A percentile compares a stretch with the other conserved stretches of the same genome.
These are phyloP conservation scores for Colletotrichum camelliae DNA, from an alignment of 2,329 filamentous ascomycete species.

Conservation along the genomic window DNA sequence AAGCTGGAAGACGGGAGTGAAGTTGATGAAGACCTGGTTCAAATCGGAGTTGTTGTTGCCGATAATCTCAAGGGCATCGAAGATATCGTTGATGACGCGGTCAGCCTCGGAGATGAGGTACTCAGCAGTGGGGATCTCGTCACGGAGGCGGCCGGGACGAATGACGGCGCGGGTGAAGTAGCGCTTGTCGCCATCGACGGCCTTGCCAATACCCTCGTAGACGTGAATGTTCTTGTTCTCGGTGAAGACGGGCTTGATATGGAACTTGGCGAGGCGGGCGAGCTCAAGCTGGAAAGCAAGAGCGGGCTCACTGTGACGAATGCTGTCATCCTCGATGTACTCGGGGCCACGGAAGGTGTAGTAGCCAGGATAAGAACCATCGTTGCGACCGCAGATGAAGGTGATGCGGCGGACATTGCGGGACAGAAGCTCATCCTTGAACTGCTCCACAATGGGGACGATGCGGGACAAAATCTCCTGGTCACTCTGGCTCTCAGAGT, in stretches of 20 bases:
- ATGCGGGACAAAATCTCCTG: slow-evolving; percentile 81
- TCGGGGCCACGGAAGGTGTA: slow-evolving; percentile 95
- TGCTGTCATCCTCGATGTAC: slow-evolving; percentile 91
- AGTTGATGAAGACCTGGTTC: slow-evolving; percentile 99
- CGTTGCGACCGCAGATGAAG: slow-evolving; percentile 94
- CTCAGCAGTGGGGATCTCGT: slow-evolving; percentile 98
- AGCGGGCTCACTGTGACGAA: slow-evolving; percentile 95
- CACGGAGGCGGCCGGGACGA: slow-evolving; percentile 88
- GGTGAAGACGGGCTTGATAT: slow-evolving; percentile 97
- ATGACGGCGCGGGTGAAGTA: slow-evolving; percentile 98
- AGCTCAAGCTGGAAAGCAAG: slow-evolving; percentile 99
- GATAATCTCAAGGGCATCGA: slow-evolving; percentile 97
- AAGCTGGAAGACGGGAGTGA: slow-evolving; percentile 94
- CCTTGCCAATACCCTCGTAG: slow-evolving; percentile 95
- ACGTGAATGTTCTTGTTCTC: slow-evolving; percentile 99
- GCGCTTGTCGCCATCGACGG: slow-evolving; percentile 93
- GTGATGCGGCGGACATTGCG: slow-evolving; percentile 88
- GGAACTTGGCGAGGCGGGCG: slow-evolving; percentile 91
- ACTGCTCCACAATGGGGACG: slow-evolving; percentile 74
- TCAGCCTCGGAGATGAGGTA: slow-evolving; percentile 98
- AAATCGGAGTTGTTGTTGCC: slow-evolving; percentile 99
- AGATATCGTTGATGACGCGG: slow-evolving; percentile 94
- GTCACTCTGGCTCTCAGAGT: slow-evolving; percentile 85
- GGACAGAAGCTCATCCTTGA: slow-evolving; percentile 82
- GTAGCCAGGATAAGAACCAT: slow-evolving; percentile 95